These are phyloP conservation scores for Hibiscus trionum DNA, from an alignment of 345 rosid genomes.

Conservation along the genomic window DNA sequence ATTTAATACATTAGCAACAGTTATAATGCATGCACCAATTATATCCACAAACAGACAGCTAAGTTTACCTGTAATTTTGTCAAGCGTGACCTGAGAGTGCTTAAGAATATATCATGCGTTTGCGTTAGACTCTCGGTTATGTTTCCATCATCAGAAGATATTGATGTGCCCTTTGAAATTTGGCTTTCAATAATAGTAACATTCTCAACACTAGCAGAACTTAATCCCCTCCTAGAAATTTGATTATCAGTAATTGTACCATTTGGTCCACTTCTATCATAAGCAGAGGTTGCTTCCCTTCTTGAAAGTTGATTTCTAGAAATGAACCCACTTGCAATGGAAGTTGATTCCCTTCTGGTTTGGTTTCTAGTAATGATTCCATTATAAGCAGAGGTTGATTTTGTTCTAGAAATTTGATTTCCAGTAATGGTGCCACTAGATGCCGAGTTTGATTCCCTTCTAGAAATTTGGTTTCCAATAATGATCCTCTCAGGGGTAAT, in stretches of 20 bases:
- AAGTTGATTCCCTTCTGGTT: not conserved
- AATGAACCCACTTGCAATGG: not conserved
- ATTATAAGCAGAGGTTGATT: not conserved
- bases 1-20: not conserved
- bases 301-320: not conserved
- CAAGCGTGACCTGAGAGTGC: slow-evolving; percentile 73
- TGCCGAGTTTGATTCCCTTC: not conserved
- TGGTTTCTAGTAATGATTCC: not conserved
- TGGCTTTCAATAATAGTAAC: slow-evolving; percentile 17
- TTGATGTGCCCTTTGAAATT: slow-evolving; percentile 39
- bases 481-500: not conserved
- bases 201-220: not conserved
- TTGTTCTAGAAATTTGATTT: slow-evolving; percentile 6
- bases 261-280: slow-evolving; percentile 2
- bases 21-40: not conserved
- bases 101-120: slow-evolving; percentile 61
- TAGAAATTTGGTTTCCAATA: not conserved
- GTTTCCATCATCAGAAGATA: slow-evolving; percentile 29
- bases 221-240: slow-evolving; percentile 5
- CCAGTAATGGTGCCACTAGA: slow-evolving; percentile 21
- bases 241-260: slow-evolving; percentile 1
- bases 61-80: slow-evolving; percentile 80
- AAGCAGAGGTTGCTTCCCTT: not conserved
- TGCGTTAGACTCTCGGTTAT: slow-evolving; percentile 60
- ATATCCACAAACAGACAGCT: not conserved